A percentile compares a stretch with the other conserved stretches of the same genome.
Conservation (phyloP, 2,329 filamentous ascomycete genomes). For the Colletotrichum destructivum region DNA sequence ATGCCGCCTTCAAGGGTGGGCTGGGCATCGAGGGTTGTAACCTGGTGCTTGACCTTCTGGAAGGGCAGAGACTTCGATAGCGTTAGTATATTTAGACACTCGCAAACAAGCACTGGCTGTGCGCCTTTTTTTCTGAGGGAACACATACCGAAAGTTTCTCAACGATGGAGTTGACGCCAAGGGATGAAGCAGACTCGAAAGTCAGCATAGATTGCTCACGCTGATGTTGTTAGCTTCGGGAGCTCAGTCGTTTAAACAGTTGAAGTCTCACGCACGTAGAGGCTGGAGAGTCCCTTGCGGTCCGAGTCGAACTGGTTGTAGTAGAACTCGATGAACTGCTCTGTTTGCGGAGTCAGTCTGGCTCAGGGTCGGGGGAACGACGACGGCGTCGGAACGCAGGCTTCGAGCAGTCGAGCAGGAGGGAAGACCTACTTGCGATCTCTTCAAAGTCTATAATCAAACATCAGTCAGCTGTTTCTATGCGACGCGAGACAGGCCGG, state of each 20-base stretch:
- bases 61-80: constrained; percentile 74
- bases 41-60: constrained; percentile 83
- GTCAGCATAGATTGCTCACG: constrained; percentile 91
- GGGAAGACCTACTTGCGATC: constrained; percentile 61
- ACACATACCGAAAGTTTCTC: constrained; percentile 84
- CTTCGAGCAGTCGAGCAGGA: background rate
- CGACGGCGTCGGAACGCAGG: background rate
- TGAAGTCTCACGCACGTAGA: constrained; percentile 89
- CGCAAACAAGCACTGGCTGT: background rate
- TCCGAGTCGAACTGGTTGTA: constrained; percentile 88
- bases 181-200: constrained; percentile 81
- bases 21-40: constrained; percentile 86
- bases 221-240: constrained; percentile 60
- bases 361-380: background rate
- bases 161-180: constrained; percentile 77
- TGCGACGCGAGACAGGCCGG: background rate
- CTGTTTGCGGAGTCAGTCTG: constrained; percentile 61
- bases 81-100: constrained; percentile 19
- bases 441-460: constrained; percentile 58
- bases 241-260: background rate
- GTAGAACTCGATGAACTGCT: constrained; percentile 92
- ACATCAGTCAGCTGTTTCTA: constrained; percentile 28
- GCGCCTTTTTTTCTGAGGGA: background rate
- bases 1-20: constrained; percentile 80
- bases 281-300: constrained; percentile 73